Evolutionary conservation across 305 asterid species (phyloP).

Genomic region (Fraxinus angustifolia): DNA sequence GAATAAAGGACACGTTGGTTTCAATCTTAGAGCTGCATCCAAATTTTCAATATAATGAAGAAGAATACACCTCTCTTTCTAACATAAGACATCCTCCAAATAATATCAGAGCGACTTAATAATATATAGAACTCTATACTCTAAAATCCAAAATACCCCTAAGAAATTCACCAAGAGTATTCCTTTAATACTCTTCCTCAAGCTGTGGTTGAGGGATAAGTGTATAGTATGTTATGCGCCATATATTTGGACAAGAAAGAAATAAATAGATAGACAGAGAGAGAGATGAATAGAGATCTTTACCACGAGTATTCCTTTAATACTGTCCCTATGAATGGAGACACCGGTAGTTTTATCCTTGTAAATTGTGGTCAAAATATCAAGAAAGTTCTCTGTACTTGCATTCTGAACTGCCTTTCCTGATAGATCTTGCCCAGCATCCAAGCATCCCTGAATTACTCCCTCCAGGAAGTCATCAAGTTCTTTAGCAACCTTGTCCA

Average conservation of each 20-base stretch:
- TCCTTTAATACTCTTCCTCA: background rate
- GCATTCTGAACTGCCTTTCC: background rate
- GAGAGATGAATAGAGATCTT: background rate
- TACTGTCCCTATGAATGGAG: constrained; percentile 27
- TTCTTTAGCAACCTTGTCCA: constrained; percentile 13
- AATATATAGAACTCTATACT: background rate
- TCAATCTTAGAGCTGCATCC: background rate
- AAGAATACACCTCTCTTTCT: background rate
- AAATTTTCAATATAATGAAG: background rate
- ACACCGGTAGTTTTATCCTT: constrained; percentile 9
- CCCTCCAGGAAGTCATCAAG: constrained; percentile 23
- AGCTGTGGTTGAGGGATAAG: background rate
- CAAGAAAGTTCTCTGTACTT: constrained; percentile 24
- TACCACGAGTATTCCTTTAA: constrained; percentile 38
- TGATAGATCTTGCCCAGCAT: background rate
- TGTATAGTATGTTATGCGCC: background rate
- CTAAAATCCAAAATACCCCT: background rate
- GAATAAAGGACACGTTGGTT: background rate
- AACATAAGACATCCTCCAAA: background rate
- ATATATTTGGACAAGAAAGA: background rate
- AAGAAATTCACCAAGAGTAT: background rate
- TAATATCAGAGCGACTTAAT: background rate
- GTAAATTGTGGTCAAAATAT: constrained; percentile 27
- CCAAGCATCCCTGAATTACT: constrained; percentile 17
- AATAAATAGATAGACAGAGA: background rate